phyloP scores from a whole-genome alignment of 75 land plant species.

The Isoetes taiwanensis region DNA sequence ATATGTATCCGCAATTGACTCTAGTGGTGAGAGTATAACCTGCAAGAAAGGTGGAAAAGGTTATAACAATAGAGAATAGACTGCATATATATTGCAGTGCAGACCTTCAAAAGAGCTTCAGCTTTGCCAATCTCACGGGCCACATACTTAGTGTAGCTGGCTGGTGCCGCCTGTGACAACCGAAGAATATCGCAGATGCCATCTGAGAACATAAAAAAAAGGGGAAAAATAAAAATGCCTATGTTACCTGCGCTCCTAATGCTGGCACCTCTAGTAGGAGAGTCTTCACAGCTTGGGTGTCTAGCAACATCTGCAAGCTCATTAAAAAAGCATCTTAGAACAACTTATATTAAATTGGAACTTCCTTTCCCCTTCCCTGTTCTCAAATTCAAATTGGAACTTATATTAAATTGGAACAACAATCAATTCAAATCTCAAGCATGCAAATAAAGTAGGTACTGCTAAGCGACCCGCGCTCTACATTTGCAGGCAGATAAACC shows the following conservation, averaged over 20 bases:
- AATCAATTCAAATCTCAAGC: too few relatives aligned
- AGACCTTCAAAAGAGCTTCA: slow-evolving; percentile 92
- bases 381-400: too few relatives aligned
- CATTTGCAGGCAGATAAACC: too few relatives aligned
- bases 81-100: background rate
- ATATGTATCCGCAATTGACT: slow-evolving; percentile 94
- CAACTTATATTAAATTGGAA: background rate
- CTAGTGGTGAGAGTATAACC: slow-evolving; percentile 93
- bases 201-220: too few relatives aligned
- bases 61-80: background rate
- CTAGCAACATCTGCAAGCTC: slow-evolving; percentile 72
- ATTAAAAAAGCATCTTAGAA: background rate
- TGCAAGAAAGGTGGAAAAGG: too few relatives aligned
- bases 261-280: slow-evolving; percentile 87
- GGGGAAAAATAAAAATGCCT: too few relatives aligned
- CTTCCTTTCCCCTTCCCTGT: too few relatives aligned
- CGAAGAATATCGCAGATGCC: too few relatives aligned
- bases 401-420: too few relatives aligned
- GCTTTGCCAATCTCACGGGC: slow-evolving; percentile 99
- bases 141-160: slow-evolving; percentile 87
- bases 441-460: too few relatives aligned
- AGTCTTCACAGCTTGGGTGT: slow-evolving; percentile 96
- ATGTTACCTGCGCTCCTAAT: slow-evolving; percentile 88
- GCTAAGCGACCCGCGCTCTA: too few relatives aligned
- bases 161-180: slow-evolving; percentile 61